Percentiles rank a stretch among this genome's conserved stretches.
Conservation (phyloP, 106 monocot genomes). For the Apostasia ramifera region DNA sequence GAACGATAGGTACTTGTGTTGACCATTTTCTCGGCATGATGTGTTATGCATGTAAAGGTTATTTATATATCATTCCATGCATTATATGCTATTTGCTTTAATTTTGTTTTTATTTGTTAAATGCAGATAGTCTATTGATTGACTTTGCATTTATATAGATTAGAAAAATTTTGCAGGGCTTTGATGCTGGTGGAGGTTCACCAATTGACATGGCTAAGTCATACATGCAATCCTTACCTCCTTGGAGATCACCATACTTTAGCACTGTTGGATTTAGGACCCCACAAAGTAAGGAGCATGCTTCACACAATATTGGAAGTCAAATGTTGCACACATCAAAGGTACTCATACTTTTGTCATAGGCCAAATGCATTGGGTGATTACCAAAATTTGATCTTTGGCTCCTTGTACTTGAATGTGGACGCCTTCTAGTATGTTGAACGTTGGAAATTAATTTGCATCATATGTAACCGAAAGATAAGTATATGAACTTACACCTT, state of each 20-base stretch:
- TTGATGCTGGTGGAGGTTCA: constrained; percentile 22
- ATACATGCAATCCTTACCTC: constrained; percentile 65
- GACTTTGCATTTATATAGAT: constrained; percentile 2
- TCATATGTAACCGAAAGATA: too few relatives aligned
- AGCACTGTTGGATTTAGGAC: constrained; percentile 18
- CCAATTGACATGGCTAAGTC: constrained; percentile 59
- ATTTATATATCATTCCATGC: too few relatives aligned
- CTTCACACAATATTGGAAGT: constrained; percentile 8
- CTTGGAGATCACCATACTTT: constrained; percentile 55
- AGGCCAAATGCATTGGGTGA: too few relatives aligned
- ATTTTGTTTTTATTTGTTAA: too few relatives aligned
- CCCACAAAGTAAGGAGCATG: constrained; percentile 9
- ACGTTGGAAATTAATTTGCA: too few relatives aligned
- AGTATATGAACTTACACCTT: too few relatives aligned
- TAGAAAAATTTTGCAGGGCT: constrained; percentile 20
- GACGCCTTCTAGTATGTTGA: too few relatives aligned
- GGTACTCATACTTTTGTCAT: neutral
- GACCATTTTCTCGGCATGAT: too few relatives aligned
- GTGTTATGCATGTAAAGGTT: too few relatives aligned
- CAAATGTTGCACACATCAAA: neutral
- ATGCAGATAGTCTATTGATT: neutral
- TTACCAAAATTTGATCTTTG: neutral
- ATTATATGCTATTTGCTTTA: too few relatives aligned
- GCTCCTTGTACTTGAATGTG: constrained; percentile 9
- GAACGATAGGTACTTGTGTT: too few relatives aligned